Conservation (phyloP, 2,329 filamentous ascomycete species). For the Metarhizium humberi region DNA sequence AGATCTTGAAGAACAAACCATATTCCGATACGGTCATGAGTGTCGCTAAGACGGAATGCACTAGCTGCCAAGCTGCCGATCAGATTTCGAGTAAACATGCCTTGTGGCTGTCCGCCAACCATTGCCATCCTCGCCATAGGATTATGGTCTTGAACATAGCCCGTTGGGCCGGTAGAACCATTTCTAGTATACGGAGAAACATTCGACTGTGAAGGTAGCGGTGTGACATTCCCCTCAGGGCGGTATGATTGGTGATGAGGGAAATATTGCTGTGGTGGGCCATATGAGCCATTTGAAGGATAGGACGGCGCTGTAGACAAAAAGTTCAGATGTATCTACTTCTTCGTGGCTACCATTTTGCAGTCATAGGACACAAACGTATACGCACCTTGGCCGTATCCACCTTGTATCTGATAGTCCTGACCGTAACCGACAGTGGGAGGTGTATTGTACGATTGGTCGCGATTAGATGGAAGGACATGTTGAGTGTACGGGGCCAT, state of each 20-base stretch:
- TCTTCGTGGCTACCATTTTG: not conserved
- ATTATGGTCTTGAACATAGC: slow-evolving; percentile 21
- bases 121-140: slow-evolving; percentile 24
- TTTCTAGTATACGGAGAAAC: slow-evolving; percentile 18
- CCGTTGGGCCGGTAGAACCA: slow-evolving; percentile 11
- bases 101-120: slow-evolving; percentile 47
- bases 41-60: slow-evolving; percentile 74
- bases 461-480: slow-evolving; percentile 28
- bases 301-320: slow-evolving; percentile 15
- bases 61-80: slow-evolving; percentile 88
- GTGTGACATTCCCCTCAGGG: slow-evolving; percentile 15
- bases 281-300: slow-evolving; percentile 22
- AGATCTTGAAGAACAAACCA: slow-evolving; percentile 97
- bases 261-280: slow-evolving; percentile 27
- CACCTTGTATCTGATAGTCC: slow-evolving; percentile 22
- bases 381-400: slow-evolving; percentile 23
- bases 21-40: slow-evolving; percentile 72
- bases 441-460: slow-evolving; percentile 21
- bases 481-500: slow-evolving; percentile 22
- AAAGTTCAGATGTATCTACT: not conserved
- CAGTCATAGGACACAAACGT: not conserved
- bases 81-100: slow-evolving; percentile 90
- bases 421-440: slow-evolving; percentile 20
- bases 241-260: slow-evolving; percentile 23
- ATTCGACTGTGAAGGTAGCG: slow-evolving; percentile 17